Evolutionary conservation across 148 eudicot species (phyloP), one percentile per base, ranked within the genome.

Genomic region (Rhododendron griersonianum): DNA sequence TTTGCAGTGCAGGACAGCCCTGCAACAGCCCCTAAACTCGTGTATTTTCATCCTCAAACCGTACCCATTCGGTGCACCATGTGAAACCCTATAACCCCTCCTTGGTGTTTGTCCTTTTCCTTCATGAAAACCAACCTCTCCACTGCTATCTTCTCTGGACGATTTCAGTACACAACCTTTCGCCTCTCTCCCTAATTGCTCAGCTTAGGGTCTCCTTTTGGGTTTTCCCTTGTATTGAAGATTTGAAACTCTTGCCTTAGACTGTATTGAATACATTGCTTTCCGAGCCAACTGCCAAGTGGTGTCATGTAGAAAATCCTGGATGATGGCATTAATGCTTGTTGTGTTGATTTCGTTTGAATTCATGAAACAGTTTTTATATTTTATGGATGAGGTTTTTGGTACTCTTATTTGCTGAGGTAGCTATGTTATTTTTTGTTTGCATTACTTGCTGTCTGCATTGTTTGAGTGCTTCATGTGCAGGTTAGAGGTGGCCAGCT

Each of bases 401-500:
- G 23, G n/a, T 41, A 8, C 3, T 44, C 53, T 61, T n/a, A 39
- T 41, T 63, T 21, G 28, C 35, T 9, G 21, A 83, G n/a, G 16
- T 83, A 51, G 41, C 41, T 44, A 41, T 23, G 37, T 45, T 16
- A 53, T 67, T 25, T 33, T 83, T n/a, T 63, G 50, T 74, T 25
- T 25, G 25, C n/a, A 23, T 5, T 44, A 28, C 41, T 23, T 30
- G 78, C 59, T 47, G 30, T 75, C 83, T 67, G 71, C 61, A n/a
- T 69, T 88, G 41, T 82, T 19, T 74, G 15, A 35, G 18, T 90
- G 85, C 82, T 87, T 81, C 84, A 75, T 86, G 80, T 90, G 89
- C 95, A 97, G 99, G 98, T 97, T 48, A 92, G 95, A 83, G 96
- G 99, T 91, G 98, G 99, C 44, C 99, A 95, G 89, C 94, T 97